A percentile compares a stretch with the other conserved stretches of the same genome.
These are phyloP conservation scores for Lecanicillium sp. DNA, from an alignment of 2,329 filamentous ascomycete genomes.

Conservation along the genomic window DNA sequence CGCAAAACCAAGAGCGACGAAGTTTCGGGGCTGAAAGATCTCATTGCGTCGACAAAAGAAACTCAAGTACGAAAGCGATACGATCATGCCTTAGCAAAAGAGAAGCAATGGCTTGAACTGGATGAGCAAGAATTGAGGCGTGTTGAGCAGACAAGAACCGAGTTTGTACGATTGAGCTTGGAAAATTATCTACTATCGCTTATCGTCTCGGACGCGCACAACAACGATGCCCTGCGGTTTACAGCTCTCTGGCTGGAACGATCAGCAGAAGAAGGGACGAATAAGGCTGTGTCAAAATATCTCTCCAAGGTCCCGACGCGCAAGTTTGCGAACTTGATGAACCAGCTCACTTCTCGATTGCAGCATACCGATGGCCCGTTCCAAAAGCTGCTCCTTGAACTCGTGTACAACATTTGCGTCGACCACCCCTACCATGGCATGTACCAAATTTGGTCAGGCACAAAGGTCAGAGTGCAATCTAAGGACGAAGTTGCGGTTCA, in stretches of 20 bases:
- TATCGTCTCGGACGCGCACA: slow-evolving; percentile 76
- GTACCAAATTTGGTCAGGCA: slow-evolving; percentile 89
- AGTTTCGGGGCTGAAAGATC: slow-evolving; percentile 63
- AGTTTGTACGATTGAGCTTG: slow-evolving; percentile 81
- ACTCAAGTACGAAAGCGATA: slow-evolving; percentile 51
- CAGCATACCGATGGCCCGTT: slow-evolving; percentile 67
- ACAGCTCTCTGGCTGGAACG: slow-evolving; percentile 92
- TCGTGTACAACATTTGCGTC: slow-evolving; percentile 78
- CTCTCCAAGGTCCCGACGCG: slow-evolving; percentile 73
- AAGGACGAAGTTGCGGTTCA: slow-evolving; percentile 71
- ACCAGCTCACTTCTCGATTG: slow-evolving; percentile 90
- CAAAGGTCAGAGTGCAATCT: slow-evolving; percentile 59
- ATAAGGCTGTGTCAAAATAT: slow-evolving; percentile 65
- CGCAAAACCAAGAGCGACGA: slow-evolving; percentile 77
- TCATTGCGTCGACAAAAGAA: slow-evolving; percentile 45
- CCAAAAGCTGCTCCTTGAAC: slow-evolving; percentile 64
- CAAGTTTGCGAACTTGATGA: slow-evolving; percentile 91
- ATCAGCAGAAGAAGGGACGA: slow-evolving; percentile 68
- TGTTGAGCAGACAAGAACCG: slow-evolving; percentile 66
- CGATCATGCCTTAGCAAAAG: slow-evolving; percentile 58
- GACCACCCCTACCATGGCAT: slow-evolving; percentile 97
- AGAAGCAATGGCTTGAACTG: slow-evolving; percentile 84
- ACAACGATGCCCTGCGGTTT: slow-evolving; percentile 86
- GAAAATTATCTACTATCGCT: slow-evolving; percentile 90
- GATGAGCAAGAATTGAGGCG: slow-evolving; percentile 83